Evolutionary conservation across 495 filamentous ascomycete species (phyloP).

Genomic region (Trichocladium antarcticum): DNA sequence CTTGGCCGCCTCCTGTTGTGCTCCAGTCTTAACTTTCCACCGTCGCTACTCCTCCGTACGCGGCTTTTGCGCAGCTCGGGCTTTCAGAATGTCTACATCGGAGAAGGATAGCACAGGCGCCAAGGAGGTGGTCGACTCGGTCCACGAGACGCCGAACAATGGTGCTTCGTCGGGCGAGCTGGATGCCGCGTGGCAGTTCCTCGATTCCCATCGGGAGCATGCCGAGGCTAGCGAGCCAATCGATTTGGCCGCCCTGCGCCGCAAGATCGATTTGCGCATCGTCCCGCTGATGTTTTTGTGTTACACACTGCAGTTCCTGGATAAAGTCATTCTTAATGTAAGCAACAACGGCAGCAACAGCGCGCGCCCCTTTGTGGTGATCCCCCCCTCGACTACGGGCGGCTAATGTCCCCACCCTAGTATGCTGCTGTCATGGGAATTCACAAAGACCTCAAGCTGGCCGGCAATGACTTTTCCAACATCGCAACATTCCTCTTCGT

Average conservation of each 20-base stretch:
- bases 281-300: slow-evolving; percentile 46
- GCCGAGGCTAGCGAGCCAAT: slow-evolving; percentile 6
- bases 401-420: too few relatives aligned
- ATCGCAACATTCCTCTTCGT: slow-evolving; percentile 29
- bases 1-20: not conserved
- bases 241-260: slow-evolving; percentile 21
- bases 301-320: slow-evolving; percentile 56
- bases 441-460: slow-evolving; percentile 20
- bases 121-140: not conserved
- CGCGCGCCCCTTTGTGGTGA: too few relatives aligned
- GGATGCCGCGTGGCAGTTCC: slow-evolving; percentile 28
- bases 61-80: not conserved
- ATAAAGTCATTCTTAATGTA: slow-evolving; percentile 52
- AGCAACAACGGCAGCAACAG: too few relatives aligned
- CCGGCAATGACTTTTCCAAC: slow-evolving; percentile 31
- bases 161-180: slow-evolving; percentile 8
- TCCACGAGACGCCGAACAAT: not conserved
- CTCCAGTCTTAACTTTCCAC: too few relatives aligned
- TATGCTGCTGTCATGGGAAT: slow-evolving; percentile 34
- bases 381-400: too few relatives aligned
- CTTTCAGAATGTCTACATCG: not conserved
- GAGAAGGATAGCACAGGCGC: slow-evolving; percentile 8
- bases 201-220: slow-evolving; percentile 24
- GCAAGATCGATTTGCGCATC: slow-evolving; percentile 30
- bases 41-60: not conserved